Percentiles rank a stretch among this genome's conserved stretches.
Evolutionary conservation across 805 yeast species (phyloP).

Genomic region (Lipomyces yamadae): DNA sequence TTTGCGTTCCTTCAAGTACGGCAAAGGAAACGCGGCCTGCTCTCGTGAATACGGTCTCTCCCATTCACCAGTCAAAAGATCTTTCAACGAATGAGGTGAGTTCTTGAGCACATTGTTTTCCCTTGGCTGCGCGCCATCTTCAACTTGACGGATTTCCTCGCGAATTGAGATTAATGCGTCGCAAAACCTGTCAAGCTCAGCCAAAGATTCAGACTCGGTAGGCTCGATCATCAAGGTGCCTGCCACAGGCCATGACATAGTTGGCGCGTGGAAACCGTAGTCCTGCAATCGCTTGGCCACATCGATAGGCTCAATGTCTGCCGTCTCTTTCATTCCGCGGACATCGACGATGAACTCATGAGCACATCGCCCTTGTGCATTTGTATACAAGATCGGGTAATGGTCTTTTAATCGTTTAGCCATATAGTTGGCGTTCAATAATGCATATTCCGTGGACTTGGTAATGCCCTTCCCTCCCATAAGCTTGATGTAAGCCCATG

Average conservation of each 20-base stretch:
- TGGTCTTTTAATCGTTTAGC: slow-evolving; percentile 71
- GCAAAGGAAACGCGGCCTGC: slow-evolving; percentile 89
- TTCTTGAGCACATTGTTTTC: slow-evolving; percentile 68
- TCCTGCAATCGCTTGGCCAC: slow-evolving; percentile 96
- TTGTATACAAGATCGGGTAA: slow-evolving; percentile 76
- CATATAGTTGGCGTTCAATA: slow-evolving; percentile 96
- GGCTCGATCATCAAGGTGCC: slow-evolving; percentile 98
- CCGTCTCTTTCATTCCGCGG: slow-evolving; percentile 72
- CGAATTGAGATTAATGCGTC: slow-evolving; percentile 85
- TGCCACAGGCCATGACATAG: slow-evolving; percentile 98
- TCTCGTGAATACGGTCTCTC: slow-evolving; percentile 88
- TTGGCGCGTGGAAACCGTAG: slow-evolving; percentile 98
- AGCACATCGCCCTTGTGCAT: slow-evolving; percentile 76
- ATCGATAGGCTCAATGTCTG: slow-evolving; percentile 92
- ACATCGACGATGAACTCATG: slow-evolving; percentile 95
- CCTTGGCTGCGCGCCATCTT: slow-evolving; percentile 69
- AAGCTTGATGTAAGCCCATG: slow-evolving; percentile 93
- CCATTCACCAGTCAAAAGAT: slow-evolving; percentile 78
- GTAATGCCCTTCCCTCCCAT: slow-evolving; percentile 86
- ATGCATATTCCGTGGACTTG: slow-evolving; percentile 85
- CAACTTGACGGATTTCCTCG: slow-evolving; percentile 75
- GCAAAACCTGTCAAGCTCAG: slow-evolving; percentile 87
- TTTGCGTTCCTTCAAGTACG: slow-evolving; percentile 72
- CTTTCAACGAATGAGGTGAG: slow-evolving; percentile 90
- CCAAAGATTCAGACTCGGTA: slow-evolving; percentile 89